Conservation (phyloP, 2,329 filamentous ascomycete genomes). For the Penicillium sp. region DNA sequence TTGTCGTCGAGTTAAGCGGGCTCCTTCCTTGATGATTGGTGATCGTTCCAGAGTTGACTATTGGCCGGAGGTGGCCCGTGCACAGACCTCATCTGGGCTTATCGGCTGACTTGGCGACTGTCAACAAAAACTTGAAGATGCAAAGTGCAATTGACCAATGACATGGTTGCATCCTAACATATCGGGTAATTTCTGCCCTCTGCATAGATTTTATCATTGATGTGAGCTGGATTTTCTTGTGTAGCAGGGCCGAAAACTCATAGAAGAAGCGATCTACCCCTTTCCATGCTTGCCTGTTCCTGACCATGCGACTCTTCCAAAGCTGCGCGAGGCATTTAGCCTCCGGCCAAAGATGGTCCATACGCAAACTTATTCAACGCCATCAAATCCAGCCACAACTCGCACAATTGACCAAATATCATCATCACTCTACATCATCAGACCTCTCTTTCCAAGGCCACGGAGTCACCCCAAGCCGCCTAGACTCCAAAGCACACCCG, state of each 20-base stretch:
- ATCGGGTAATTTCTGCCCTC: neutral
- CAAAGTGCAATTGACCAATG: neutral
- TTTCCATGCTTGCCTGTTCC: neutral
- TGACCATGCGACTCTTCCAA: neutral
- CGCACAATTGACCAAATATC: neutral
- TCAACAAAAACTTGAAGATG: neutral
- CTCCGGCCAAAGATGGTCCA: neutral
- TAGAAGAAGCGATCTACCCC: neutral
- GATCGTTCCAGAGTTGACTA: neutral
- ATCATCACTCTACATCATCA: slow-evolving; percentile 13
- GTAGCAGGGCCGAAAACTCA: neutral
- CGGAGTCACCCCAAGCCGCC: slow-evolving; percentile 14
- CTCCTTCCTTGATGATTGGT: neutral
- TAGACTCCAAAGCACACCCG: slow-evolving; percentile 24
- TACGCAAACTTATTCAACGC: neutral
- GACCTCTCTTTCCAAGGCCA: slow-evolving; percentile 6
- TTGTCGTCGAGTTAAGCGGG: slow-evolving; percentile 1
- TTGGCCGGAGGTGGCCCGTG: slow-evolving; percentile 5
- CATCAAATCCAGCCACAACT: neutral
- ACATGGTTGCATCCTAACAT: neutral
- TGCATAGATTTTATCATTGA: no score
- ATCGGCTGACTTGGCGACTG: neutral
- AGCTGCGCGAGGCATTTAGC: neutral
- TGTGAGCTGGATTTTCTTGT: neutral
- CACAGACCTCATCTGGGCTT: slow-evolving; percentile 1